These are phyloP conservation scores for Malus asiatica DNA, from an alignment of 306 rosid species.

Conservation along the genomic window DNA sequence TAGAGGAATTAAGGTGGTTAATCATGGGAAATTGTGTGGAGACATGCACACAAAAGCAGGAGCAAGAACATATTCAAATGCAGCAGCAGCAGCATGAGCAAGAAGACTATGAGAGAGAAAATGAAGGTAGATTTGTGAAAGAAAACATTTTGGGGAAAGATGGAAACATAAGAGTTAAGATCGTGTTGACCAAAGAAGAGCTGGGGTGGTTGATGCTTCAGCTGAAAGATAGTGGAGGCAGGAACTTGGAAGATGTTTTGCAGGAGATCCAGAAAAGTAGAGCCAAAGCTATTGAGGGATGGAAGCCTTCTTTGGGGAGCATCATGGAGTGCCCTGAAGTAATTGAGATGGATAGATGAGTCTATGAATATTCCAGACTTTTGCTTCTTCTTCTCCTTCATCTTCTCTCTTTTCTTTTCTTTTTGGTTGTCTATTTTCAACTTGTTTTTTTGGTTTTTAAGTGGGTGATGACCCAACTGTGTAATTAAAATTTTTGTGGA, in stretches of 20 bases:
- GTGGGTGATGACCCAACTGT: conserved; percentile 18
- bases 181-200: conserved; percentile 72
- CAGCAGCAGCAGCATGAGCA: conserved; percentile 2
- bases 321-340: conserved; percentile 69
- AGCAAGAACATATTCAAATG: conserved; percentile 9
- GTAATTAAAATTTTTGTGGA: conserved; percentile 18
- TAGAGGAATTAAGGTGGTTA: background rate
- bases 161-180: conserved; percentile 44
- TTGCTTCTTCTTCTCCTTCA: background rate
- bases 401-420: too few species aligned
- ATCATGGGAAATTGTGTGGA: conserved; percentile 79
- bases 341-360: conserved; percentile 26
- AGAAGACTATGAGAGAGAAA: background rate
- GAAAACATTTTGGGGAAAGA: conserved; percentile 5
- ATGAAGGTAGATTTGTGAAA: conserved; percentile 4
- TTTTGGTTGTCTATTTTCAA: background rate
- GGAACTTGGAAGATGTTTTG: conserved; percentile 44
- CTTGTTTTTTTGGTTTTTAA: conserved; percentile 8
- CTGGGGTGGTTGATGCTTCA: conserved; percentile 57
- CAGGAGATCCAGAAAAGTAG: conserved; percentile 48
- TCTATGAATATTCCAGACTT: background rate
- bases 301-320: conserved; percentile 89
- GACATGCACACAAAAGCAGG: conserved; percentile 18
- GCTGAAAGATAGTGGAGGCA: conserved; percentile 40
- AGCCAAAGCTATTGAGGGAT: conserved; percentile 25